phyloP scores from a whole-genome alignment of 1,139 yeast genomes.

The Hyphopichia pseudoburtonii region DNA sequence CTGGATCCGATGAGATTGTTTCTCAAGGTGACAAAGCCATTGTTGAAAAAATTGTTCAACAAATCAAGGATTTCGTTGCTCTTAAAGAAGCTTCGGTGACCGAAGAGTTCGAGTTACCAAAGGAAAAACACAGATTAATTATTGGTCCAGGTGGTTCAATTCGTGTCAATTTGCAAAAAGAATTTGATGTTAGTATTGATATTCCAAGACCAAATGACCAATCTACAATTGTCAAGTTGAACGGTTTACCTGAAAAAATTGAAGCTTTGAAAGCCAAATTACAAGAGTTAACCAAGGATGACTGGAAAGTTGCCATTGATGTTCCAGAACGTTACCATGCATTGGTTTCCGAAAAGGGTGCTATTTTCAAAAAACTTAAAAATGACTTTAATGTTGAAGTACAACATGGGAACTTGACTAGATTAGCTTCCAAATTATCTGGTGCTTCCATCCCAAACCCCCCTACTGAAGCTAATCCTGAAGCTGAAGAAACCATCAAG shows the following conservation, averaged over 20 bases:
- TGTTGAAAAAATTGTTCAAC: constrained; percentile 68
- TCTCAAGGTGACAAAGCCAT: constrained; percentile 75
- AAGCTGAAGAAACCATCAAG: constrained; percentile 37
- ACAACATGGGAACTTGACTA: constrained; percentile 55
- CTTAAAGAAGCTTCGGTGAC: constrained; percentile 64
- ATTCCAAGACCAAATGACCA: constrained; percentile 66
- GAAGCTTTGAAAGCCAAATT: constrained; percentile 55
- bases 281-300: constrained; percentile 53
- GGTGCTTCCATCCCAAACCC: constrained; percentile 44
- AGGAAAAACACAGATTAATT: constrained; percentile 72
- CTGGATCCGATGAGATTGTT: constrained; percentile 60
- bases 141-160: constrained; percentile 82
- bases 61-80: constrained; percentile 62
- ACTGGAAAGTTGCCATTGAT: constrained; percentile 46
- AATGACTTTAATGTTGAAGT: constrained; percentile 59
- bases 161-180: constrained; percentile 72
- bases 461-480: constrained; percentile 51
- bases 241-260: constrained; percentile 64
- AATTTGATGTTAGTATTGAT: constrained; percentile 60
- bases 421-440: constrained; percentile 53
- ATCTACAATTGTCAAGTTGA: constrained; percentile 45
- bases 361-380: constrained; percentile 58
- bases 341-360: constrained; percentile 68
- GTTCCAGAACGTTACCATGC: constrained; percentile 62
- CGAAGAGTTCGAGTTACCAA: constrained; percentile 61